Base-by-base conservation (phyloP, 495 filamentous ascomycete genomes). In the Xanthoparmelia taractica region DNA sequence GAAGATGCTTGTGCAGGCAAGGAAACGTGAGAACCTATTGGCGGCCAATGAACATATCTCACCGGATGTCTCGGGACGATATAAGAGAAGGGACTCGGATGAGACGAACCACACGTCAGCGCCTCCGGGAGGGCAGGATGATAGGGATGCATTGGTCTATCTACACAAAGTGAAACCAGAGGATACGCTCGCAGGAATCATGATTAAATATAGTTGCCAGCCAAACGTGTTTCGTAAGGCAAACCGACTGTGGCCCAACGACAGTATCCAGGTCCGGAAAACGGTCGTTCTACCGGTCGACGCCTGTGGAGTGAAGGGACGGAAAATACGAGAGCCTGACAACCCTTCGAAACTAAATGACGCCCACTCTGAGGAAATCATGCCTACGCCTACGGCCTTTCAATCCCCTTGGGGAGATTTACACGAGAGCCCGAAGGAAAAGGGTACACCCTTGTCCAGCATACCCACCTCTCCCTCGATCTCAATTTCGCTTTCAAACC, bases 231-330 rank as follows among this genome's bases (percentile, higher is more conserved):
- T 98, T 63, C 77, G 88, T 31, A 92, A 91, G 71, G 88, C 90
- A 33, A 98, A 98, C 70, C 84, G 93, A 23, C 82, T 98, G 67
- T 97, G 94, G 94, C 89, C 90, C 11, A 90, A 90, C 63, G 95
- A 97, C 71, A 87, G 82, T 61, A 87, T 96, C 41, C 92, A 96
- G 71, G 82, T 84, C 59, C 85, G 91, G 47, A 90, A 90, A 67
- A 85, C 82, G 25, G 80, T 98, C 20, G 78, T 96, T 12, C 73
- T 98, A 34, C 94, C 94, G 4, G 91, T 97, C 17, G 94, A 96
- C 70, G 88, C 88, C 13, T 97, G 94, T 72, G 85, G 85, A 29
- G 82, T 92, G 41, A 92, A 92, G 69, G 94, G 94, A 15, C 82
- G 85, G 47, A 77, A 73, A 31, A 66, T 77, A 33, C 20, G 69